Evolutionary conservation across 345 rosid species (phyloP), one percentile per base, ranked within the genome.

Genomic region (Boechera stricta): DNA sequence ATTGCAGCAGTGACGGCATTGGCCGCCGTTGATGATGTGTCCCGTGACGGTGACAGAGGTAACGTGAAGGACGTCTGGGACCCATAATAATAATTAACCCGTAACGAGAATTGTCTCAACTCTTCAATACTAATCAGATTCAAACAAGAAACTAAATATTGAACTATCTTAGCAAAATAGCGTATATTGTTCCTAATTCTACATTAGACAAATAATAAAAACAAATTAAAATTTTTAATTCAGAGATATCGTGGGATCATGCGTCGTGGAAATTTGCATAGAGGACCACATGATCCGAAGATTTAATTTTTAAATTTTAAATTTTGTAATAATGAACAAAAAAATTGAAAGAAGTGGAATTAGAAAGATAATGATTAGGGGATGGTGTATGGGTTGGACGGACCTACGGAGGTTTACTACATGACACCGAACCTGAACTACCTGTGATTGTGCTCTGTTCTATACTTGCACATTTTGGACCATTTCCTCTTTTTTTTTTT

Each of bases 371-470:
- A 71, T 77, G 67, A 71, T 64, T 56, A 77, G 76, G 72, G 71
- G 60, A 38, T 53, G 72, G 76, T 71, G 72, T 77, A 24, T 13
- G 61, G 59, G 38, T 36, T 38, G 76, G 26, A 62, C 65, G 66
- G 66, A 29, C 60, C 71, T 67, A 56, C 60, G 36, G 8, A 5
- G 53, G 60, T 28, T 47, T 62, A 77, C 72, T 71, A 77, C 55
- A 58, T 12, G 77, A 77, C 81, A 77, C 72, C 61, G 72, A 72
- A 51, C 67, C 81, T 64, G 72, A 64, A 77, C 67, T 77, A 77
- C 71, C 67, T 77, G 73, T 71, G 72, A 77, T 71, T 77, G 76
- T 77, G 76, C 66, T 71, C 80, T 77, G 76, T 77, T 77, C 76
- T 28, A 16, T 55, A 47, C 72, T 70, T 64, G 36, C 66, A 71